Evolutionary conservation across 805 yeast species (phyloP), one percentile per base, ranked within the genome.

Genomic region (Saccharomycopsis javanensis): DNA sequence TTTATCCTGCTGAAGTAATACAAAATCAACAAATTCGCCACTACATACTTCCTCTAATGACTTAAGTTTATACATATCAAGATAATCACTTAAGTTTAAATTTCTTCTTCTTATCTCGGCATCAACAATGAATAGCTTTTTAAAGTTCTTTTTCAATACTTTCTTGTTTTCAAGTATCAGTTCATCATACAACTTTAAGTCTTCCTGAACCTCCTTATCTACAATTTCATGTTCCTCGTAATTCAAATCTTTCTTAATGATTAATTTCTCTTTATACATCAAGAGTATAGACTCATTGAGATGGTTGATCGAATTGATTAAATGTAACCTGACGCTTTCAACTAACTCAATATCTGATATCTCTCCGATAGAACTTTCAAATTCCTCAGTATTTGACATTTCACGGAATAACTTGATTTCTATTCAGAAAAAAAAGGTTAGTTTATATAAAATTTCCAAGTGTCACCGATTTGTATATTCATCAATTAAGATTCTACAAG

Each of bases 151-250:
- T 2, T 66, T 63, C 23, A 83, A 69, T n/a, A 83, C 86, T 2
- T 66, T 65, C 11, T 72, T 68, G 66, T 85, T 85, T 61, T 85
- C 91, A 7, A 65, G 63, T 16, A 83, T 73, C 8, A 83, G 75
- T n/a, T 80, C 85, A 5, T 63, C 66, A 67, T 78, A 85, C 15
- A 85, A 64, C 15, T 69, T 66, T n/a, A 71, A 64, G 64, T 84
- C 88, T 11, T 72, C 72, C 4, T 69, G 71, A 20, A 71, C 71
- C 30, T 69, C 67, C 10, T 68, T 64, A 15, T 57, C 62, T 13
- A 55, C 61, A 11, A 56, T 52, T 16, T 59, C 63, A 7, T 60
- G 62, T 1, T 61, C 57, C 28, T 61, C 34, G 10, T 63, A 63
- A 27, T 59, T 62, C 3, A 53, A 63, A 50, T 67, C 64, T 28